Evolutionary conservation across 129 eudicot species (phyloP).

Genomic region (Logfia minima): DNA sequence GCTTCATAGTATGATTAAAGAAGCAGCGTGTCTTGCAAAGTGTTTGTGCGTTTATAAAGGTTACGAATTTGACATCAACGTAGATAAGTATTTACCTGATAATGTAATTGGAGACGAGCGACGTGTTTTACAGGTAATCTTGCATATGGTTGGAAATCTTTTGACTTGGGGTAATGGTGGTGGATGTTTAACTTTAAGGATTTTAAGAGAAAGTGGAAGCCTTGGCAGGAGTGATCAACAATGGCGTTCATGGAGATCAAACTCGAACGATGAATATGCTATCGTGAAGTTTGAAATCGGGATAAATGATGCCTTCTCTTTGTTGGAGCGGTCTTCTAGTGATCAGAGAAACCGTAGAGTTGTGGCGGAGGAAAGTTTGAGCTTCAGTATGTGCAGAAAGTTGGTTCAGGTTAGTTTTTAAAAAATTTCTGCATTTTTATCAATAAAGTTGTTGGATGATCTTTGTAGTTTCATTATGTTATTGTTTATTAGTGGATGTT

Average conservation of each 20-base stretch:
- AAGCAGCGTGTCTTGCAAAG: constrained; percentile 68
- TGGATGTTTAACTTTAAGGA: constrained; percentile 51
- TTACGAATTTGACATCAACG: constrained; percentile 46
- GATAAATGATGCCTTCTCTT: constrained; percentile 29
- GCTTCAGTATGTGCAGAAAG: constrained; percentile 63
- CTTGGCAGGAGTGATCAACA: constrained; percentile 54
- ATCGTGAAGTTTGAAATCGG: constrained; percentile 57
- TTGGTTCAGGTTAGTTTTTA: constrained; percentile 56
- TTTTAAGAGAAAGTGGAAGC: constrained; percentile 46
- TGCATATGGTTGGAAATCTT: constrained; percentile 73
- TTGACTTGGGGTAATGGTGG: constrained; percentile 54
- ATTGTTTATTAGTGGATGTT: background rate
- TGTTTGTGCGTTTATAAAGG: constrained; percentile 61
- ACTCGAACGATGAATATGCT: constrained; percentile 51
- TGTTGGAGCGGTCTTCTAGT: constrained; percentile 26
- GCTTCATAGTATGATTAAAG: constrained; percentile 57
- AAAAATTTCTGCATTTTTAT: background rate
- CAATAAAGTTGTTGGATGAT: constrained; percentile 18
- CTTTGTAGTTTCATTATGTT: background rate
- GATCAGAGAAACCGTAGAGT: constrained; percentile 40
- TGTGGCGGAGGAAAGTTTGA: constrained; percentile 55
- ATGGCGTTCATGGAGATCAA: constrained; percentile 62
- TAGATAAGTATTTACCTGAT: constrained; percentile 56
- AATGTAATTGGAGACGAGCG: constrained; percentile 72
- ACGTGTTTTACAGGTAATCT: constrained; percentile 68